phyloP scores from a whole-genome alignment of 495 filamentous ascomycete genomes.

The Aspergillus wentii region DNA sequence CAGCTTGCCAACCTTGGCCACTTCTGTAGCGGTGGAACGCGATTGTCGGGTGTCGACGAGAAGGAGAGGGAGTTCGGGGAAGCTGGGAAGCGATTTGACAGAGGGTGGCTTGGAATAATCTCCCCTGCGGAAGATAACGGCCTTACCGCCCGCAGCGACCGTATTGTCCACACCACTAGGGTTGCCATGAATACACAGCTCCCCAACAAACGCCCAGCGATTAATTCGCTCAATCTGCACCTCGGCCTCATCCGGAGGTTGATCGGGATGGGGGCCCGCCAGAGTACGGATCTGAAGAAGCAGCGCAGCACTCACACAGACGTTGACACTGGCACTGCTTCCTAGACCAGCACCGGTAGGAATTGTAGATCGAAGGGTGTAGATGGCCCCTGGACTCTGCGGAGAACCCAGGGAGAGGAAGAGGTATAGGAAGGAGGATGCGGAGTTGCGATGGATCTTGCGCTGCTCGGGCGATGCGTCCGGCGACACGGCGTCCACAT shows the following conservation, averaged over 20 bases:
- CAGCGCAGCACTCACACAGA: slow-evolving; percentile 83
- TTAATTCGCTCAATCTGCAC: slow-evolving; percentile 91
- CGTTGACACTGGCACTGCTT: slow-evolving; percentile 86
- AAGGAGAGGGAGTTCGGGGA: slow-evolving; percentile 85
- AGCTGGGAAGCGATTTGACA: slow-evolving; percentile 74
- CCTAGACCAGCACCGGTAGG: slow-evolving; percentile 90
- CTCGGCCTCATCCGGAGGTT: slow-evolving; percentile 73
- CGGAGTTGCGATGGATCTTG: slow-evolving; percentile 76
- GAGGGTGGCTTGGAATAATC: slow-evolving; percentile 73
- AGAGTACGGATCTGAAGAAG: slow-evolving; percentile 84
- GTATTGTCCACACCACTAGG: slow-evolving; percentile 97
- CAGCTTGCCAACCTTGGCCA: slow-evolving; percentile 76
- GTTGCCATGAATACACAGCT: slow-evolving; percentile 95
- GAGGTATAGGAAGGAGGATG: slow-evolving; percentile 84
- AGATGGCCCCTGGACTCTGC: slow-evolving; percentile 72
- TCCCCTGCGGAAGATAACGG: slow-evolving; percentile 78
- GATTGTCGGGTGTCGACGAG: slow-evolving; percentile 81
- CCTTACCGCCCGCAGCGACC: slow-evolving; percentile 88
- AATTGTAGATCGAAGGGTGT: slow-evolving; percentile 89
- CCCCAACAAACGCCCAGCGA: slow-evolving; percentile 93
- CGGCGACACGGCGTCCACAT: slow-evolving; percentile 63
- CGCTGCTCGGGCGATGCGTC: slow-evolving; percentile 57
- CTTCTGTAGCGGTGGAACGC: slow-evolving; percentile 76
- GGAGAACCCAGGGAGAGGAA: slow-evolving; percentile 81
- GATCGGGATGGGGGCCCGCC: slow-evolving; percentile 82